These are phyloP conservation scores for Adansonia madagascariensis DNA, from an alignment of 441 rosid species.

Conservation along the genomic window DNA sequence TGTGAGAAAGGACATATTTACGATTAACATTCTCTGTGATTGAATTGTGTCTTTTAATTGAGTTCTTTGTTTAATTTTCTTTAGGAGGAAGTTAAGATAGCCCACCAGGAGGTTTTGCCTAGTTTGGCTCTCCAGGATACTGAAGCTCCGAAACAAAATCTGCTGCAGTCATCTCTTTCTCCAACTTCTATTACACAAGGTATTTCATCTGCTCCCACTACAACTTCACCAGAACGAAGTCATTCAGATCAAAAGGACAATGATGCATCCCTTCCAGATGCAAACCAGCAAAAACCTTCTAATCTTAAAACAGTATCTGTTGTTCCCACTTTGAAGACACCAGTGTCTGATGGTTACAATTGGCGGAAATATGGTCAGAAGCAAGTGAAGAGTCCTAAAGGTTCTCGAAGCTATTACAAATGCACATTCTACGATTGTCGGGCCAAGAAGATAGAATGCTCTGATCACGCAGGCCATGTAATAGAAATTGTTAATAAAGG, in stretches of 20 bases:
- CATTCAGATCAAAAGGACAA: slow-evolving; percentile 41
- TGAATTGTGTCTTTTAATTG: slow-evolving; percentile 22
- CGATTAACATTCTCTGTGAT: neutral
- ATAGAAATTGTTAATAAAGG: slow-evolving; percentile 83
- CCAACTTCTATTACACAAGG: slow-evolving; percentile 57
- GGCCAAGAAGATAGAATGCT: slow-evolving; percentile 86
- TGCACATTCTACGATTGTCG: slow-evolving; percentile 78
- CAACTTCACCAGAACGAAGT: slow-evolving; percentile 47
- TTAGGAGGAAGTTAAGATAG: slow-evolving; percentile 42
- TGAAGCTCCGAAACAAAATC: slow-evolving; percentile 42
- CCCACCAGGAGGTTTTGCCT: slow-evolving; percentile 37
- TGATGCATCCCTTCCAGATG: slow-evolving; percentile 34
- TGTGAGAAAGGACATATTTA: slow-evolving; percentile 4
- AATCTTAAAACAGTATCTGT: slow-evolving; percentile 34
- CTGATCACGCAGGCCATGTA: slow-evolving; percentile 72
- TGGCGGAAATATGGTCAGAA: slow-evolving; percentile 99
- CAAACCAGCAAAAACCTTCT: slow-evolving; percentile 35
- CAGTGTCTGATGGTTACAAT: slow-evolving; percentile 78
- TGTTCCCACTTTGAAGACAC: slow-evolving; percentile 52
- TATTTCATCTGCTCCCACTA: slow-evolving; percentile 51
- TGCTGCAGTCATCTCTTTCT: slow-evolving; percentile 41
- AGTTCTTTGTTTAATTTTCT: slow-evolving; percentile 18
- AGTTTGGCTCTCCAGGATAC: slow-evolving; percentile 32
- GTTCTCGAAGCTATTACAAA: slow-evolving; percentile 91
- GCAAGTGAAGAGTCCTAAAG: slow-evolving; percentile 93